Percentiles rank a stretch among this genome's conserved stretches.
Evolutionary conservation across 2,329 filamentous ascomycete genomes (phyloP).

Genomic region (Atkinsonella hypoxylon): DNA sequence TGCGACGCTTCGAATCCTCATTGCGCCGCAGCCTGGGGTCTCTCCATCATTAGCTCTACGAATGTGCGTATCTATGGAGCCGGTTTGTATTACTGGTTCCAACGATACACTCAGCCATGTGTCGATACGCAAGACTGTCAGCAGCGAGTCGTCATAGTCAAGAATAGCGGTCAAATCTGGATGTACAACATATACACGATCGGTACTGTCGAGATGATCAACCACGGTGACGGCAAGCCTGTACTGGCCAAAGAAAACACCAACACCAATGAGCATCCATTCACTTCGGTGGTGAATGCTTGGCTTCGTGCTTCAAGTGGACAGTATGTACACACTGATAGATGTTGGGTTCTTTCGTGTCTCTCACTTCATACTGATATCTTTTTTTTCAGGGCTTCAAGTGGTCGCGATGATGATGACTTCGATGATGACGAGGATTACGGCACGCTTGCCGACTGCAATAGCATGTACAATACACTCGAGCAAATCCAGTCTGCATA

Average conservation of each 20-base stretch:
- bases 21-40: slow-evolving; percentile 15
- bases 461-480: not conserved
- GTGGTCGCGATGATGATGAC: not conserved
- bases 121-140: slow-evolving; percentile 11
- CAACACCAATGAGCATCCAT: not conserved
- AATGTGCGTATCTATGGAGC: slow-evolving; percentile 15
- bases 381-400: not conserved
- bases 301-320: not conserved
- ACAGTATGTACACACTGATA: not conserved
- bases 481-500: not conserved
- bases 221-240: not conserved
- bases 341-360: not conserved
- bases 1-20: slow-evolving; percentile 5
- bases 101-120: not conserved
- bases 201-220: slow-evolving; percentile 15
- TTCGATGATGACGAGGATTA: not conserved
- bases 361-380: too few species aligned
- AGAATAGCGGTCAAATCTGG: slow-evolving; percentile 11
- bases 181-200: slow-evolving; percentile 17
- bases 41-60: slow-evolving; percentile 6
- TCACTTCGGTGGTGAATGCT: not conserved
- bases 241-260: not conserved
- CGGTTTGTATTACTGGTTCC: slow-evolving; percentile 17
- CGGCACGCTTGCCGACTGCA: not conserved
- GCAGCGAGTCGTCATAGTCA: slow-evolving; percentile 9